Percentiles rank a stretch among this genome's conserved stretches.
Conservation (phyloP, 1,284 basidiomycete genomes). For the Phellopilus nigrolimitatus region DNA sequence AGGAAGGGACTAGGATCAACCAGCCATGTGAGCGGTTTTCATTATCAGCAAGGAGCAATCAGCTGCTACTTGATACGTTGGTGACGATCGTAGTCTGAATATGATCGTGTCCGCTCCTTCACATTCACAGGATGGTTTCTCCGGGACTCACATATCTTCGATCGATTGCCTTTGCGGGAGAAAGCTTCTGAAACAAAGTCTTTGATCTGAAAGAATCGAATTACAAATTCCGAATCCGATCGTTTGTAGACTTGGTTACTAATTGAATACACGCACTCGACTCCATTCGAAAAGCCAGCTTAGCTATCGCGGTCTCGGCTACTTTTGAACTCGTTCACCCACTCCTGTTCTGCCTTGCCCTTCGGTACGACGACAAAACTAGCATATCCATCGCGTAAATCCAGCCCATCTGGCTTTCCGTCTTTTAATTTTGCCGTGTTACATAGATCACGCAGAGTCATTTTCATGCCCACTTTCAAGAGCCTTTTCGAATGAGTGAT, state of each 20-base stretch:
- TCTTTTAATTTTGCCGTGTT: constrained; percentile 55
- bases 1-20: not conserved
- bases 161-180: not conserved
- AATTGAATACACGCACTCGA: constrained; percentile 8
- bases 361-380: constrained; percentile 84
- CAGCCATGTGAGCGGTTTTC: not conserved
- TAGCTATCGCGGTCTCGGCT: constrained; percentile 6
- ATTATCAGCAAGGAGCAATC: not conserved
- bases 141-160: not conserved
- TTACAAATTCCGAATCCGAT: too few relatives aligned
- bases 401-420: constrained; percentile 74
- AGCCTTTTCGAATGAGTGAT: constrained; percentile 73
- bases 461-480: constrained; percentile 86
- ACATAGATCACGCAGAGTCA: constrained; percentile 78
- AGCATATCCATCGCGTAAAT: constrained; percentile 82
- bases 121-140: not conserved
- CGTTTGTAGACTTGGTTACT: constrained; percentile 17
- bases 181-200: too few relatives aligned
- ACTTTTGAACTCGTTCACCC: constrained; percentile 87
- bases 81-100: constrained; percentile 1
- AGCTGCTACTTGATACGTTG: not conserved
- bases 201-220: too few relatives aligned
- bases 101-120: not conserved
- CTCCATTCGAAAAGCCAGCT: not conserved
- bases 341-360: constrained; percentile 76